Base-by-base conservation (phyloP, 768 basidiomycete species). In the Sarcodon sp. region DNA sequence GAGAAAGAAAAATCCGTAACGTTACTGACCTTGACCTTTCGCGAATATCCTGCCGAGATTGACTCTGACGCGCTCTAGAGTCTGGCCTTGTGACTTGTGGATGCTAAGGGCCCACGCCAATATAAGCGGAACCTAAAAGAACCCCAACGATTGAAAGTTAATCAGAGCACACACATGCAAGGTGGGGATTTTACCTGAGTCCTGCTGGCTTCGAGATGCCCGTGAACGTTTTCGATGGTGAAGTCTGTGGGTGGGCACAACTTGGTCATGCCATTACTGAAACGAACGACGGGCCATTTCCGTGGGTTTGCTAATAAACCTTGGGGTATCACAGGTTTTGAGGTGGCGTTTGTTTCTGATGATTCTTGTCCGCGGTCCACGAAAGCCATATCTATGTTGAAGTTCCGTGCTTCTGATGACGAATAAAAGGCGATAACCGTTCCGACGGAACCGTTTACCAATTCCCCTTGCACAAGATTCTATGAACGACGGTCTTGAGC, bases 31-130 rank as follows among this genome's bases (percentile, higher is more conserved):
- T 77, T 87, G 80, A 4, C 84, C 84, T 50, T 76, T 81, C 60
- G 86, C 91, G 64, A 94, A 94, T 1, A 77, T 83, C 37, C 74
- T 71, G 50, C 66, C 60, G 27, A 93, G 71, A 57, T 92, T 80
- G 3, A 92, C 84, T 50, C 80, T 84, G 49, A 92, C 87, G 44
- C 87, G 71, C 45, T 87, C 77, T 39, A 94, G 65, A 0, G 91
- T 93, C 61, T 92, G 90, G 0, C 91, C 91, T 59, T 94, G 91
- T 4, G 83, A 83, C 59, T 93, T 93, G 65, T 92, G 88, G 34
- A 92, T 80, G 44, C 81, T 83, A 59, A 92, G 69, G 0, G 89
- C 88, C 85, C 88, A 92, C 0, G 90, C 80, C n/a, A 90, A 65
- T 45, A 81, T 80, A 5, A 83, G 54, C 2, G 77, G 76, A 7